Base-by-base conservation (phyloP, 805 yeast genomes). In the Pichia scutulata region DNA sequence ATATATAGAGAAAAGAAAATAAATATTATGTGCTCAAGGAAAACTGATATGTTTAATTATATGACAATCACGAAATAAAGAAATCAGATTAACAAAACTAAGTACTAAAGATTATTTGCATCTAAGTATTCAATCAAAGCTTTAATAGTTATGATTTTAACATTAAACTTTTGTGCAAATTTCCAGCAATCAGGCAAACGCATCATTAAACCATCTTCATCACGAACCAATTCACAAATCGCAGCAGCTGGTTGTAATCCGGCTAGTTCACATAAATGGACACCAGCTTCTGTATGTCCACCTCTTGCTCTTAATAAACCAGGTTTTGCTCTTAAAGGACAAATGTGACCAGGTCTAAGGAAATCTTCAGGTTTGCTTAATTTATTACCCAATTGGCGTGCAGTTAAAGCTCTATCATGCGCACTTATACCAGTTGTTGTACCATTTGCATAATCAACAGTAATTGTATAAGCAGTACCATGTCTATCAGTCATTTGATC, bases 401-500 rank as follows among this genome's bases (percentile, higher is more conserved):
- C 86, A 1, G 99, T 93, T 57, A 86, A 69, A 0, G 95, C 92
- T 61, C 99, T 77, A 67, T 93, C 99, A 60, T 82, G 84, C 10
- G 99, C 97, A 24, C 95, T 85, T 46, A 93, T 93, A 13, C 99
- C 99, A 0, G 99, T 93, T 13, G 98, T 89, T 37, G 98, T 90
- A 36, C 96, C 96, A 51, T 84, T 84, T 36, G 78, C 81, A 55
- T 71, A 81, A 64, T 93, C 99, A 48, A 87, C 87, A 1, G 97
- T 89, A 45, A 93, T 81, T 1, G 99, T 93, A 69, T 93, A 93
- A 2, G 98, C 98, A 1, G 99, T 93, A 12, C 96, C 95, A 59
- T 93, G 97, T 64, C 95, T 81, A 64, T 93, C 99, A 13, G 79
- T 70, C 49, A 73, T 70, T 50, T 75, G 70, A 25, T 49, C 46